phyloP scores from a whole-genome alignment of 2,329 filamentous ascomycete species.

The Sarocladiaceae sp. region DNA sequence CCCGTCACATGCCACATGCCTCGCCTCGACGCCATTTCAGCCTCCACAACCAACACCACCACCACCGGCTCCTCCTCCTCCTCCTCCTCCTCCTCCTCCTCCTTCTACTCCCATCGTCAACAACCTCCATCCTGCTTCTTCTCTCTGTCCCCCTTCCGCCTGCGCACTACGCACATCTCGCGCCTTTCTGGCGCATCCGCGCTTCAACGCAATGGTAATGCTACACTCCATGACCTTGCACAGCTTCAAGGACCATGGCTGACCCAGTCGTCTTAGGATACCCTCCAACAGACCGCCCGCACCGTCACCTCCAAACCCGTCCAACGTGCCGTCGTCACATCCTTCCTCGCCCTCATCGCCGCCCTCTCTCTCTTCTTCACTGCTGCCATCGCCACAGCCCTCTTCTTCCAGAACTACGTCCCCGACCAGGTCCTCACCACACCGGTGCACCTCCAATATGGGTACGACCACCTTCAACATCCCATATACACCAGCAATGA shows the following conservation, averaged over 20 bases:
- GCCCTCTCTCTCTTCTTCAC: constrained; percentile 39
- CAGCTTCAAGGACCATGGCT: neutral
- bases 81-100: constrained; percentile 22
- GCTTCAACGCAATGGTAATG: neutral
- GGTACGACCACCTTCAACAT: constrained; percentile 38
- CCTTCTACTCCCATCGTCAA: too few relatives aligned
- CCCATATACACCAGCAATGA: too few relatives aligned
- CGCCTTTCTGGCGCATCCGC: neutral
- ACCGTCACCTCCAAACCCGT: constrained; percentile 43
- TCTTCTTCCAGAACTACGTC: constrained; percentile 52
- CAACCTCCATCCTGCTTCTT: too few relatives aligned
- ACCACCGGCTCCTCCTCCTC: constrained; percentile 18
- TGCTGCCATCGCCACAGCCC: constrained; percentile 41
- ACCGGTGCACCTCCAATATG: constrained; percentile 53
- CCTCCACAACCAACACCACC: constrained; percentile 17
- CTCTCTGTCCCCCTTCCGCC: constrained; percentile 24
- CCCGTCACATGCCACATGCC: constrained; percentile 8
- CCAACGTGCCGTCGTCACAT: constrained; percentile 43
- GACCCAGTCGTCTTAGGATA: constrained; percentile 23
- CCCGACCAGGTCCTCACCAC: constrained; percentile 46
- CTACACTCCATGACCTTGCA: constrained; percentile 9
- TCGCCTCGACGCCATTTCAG: too few relatives aligned
- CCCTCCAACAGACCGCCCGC: constrained; percentile 28
- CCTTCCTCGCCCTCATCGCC: constrained; percentile 35
- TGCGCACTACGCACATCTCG: constrained; percentile 7